Evolutionary conservation across 2,329 filamentous ascomycete genomes (phyloP), one percentile per base, ranked within the genome.

Genomic region (Camptophora hylomeconis): DNA sequence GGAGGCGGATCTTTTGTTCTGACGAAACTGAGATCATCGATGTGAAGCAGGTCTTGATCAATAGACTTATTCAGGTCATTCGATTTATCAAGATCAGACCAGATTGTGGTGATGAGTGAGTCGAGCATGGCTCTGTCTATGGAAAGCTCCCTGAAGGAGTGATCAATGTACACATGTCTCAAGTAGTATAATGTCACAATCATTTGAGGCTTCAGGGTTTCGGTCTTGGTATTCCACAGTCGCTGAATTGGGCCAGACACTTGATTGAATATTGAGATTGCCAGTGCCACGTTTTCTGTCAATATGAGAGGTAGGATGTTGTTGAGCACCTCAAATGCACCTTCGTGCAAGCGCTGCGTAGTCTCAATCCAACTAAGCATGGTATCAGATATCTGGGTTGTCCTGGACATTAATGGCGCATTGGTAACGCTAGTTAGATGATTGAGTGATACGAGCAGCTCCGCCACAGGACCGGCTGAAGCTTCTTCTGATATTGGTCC

Each of bases 271-370:
- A 77, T 57, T 18, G 59, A 61, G 39, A 67, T 68, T 3, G 76
- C 70, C 29, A 83, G 61, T 1, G 61, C 52, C 9, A 75, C 63
- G 36, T 80, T 69, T 45, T 93, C 80, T 25, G 75, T 71, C 32
- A 80, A 65, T 3, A 72, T 69, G 32, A 65, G 67, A 20, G 65
- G 58, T 26, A 92, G 59, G 5, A 92, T 53, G 27, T 63, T 60
- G 54, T 92, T 92, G 45, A 94, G 62, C 23, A 75, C 67, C 23
- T 72, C 72, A 48, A 95, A 83, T 10, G 78, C 77, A 32, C 76
- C 57, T 45, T 79, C 75, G 42, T 84, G 80, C 28, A 75, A 30
- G 18, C 32, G 34, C 9, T 35, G 20, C 5, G 31, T 28, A 16
- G 33, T 22, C 7, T 27, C 17, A 10, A 45, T 20, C 16, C 29